These are phyloP conservation scores for Pichia cephalocereana DNA, from an alignment of 805 yeast genomes.

Conservation along the genomic window DNA sequence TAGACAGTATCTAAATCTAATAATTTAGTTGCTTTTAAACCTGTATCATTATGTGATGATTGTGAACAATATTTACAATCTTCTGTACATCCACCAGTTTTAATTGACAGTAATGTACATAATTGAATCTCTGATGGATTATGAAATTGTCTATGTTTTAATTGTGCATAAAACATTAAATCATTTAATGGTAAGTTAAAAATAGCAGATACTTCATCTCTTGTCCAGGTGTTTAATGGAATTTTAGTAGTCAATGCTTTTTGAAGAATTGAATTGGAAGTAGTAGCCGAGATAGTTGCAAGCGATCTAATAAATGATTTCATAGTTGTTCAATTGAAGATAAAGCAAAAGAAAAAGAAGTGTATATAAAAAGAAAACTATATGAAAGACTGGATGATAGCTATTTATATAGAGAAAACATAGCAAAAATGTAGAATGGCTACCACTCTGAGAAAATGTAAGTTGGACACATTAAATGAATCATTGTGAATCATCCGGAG, in stretches of 20 bases:
- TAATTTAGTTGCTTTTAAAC: constrained; percentile 60
- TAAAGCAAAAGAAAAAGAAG: no score
- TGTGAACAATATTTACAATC: constrained; percentile 80
- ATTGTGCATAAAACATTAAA: constrained; percentile 48
- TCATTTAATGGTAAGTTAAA: constrained; percentile 61
- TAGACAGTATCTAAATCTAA: constrained; percentile 54
- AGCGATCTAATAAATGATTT: no score
- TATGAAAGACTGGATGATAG: no score
- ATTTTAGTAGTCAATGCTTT: constrained; percentile 23
- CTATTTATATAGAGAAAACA: no score
- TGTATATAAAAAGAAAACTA: no score
- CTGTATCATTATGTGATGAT: constrained; percentile 59
- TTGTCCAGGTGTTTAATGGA: constrained; percentile 45
- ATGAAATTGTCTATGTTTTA: constrained; percentile 58
- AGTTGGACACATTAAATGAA: no score
- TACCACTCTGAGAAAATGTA: no score
- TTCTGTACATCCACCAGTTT: constrained; percentile 75
- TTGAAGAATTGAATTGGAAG: not conserved
- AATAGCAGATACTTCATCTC: constrained; percentile 47
- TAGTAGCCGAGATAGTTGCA: no score
- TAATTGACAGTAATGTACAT: constrained; percentile 66
- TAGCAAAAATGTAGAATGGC: no score
- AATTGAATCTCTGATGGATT: constrained; percentile 64
- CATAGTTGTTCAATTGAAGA: no score
- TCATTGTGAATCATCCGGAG: no score